A percentile compares a stretch with the other conserved stretches of the same genome.
These are phyloP conservation scores for Fusarium penzigii DNA, from an alignment of 2,329 filamentous ascomycete genomes.

Conservation along the genomic window DNA sequence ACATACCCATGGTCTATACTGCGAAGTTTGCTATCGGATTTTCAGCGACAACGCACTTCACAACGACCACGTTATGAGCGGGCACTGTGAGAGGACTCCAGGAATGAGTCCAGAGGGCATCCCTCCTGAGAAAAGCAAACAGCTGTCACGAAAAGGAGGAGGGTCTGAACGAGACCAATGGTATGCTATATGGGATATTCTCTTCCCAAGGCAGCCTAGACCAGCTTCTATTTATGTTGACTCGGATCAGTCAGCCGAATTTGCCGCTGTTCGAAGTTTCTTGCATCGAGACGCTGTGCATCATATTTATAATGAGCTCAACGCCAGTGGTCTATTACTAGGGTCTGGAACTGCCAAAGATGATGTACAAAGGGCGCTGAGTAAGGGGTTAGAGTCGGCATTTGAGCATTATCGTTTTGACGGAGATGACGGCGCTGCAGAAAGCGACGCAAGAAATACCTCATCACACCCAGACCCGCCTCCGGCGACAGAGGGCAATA, in stretches of 20 bases:
- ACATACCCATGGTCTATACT: conserved; percentile 1
- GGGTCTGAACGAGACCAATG: not conserved
- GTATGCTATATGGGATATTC: conserved; percentile 1
- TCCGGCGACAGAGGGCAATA: too few species aligned
- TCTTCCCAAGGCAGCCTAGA: not conserved
- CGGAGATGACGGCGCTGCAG: too few species aligned
- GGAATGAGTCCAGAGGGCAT: not conserved
- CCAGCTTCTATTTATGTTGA: not conserved
- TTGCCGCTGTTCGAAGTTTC: too few species aligned
- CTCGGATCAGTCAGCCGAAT: not conserved
- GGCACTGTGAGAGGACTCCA: not conserved
- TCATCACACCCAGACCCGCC: too few species aligned
- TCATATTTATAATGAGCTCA: too few species aligned
- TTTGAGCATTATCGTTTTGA: too few species aligned
- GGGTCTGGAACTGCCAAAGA: too few species aligned
- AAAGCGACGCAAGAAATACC: too few species aligned
- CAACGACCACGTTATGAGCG: not conserved
- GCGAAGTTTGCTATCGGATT: not conserved
- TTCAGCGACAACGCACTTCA: not conserved
- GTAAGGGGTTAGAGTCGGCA: too few species aligned
- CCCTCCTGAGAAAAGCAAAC: not conserved
- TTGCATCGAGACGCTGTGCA: too few species aligned
- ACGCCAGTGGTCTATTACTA: too few species aligned
- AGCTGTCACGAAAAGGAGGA: not conserved
- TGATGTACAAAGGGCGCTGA: too few species aligned